Percentiles rank a stretch among this genome's conserved stretches.
These are phyloP conservation scores for Alternaria novae-zelandiae DNA, from an alignment of 2,329 filamentous ascomycete species.

Conservation along the genomic window DNA sequence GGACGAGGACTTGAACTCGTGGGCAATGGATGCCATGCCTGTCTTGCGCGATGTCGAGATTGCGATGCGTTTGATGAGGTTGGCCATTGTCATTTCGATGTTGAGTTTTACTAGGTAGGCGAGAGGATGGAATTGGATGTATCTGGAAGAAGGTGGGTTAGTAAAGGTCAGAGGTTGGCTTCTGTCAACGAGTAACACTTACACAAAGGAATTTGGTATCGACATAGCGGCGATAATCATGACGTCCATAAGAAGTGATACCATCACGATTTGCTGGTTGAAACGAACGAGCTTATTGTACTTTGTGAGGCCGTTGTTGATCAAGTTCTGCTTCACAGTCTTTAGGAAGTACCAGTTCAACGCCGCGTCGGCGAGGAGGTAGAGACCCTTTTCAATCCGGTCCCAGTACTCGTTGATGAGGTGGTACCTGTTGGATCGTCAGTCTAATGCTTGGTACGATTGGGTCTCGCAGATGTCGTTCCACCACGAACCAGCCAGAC, in stretches of 20 bases:
- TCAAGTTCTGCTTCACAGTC: conserved; percentile 55
- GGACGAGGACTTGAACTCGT: conserved; percentile 41
- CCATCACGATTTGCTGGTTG: conserved; percentile 57
- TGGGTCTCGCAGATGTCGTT: background rate
- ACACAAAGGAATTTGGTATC: conserved; percentile 55
- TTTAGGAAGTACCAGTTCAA: conserved; percentile 52
- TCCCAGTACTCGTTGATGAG: conserved; percentile 50
- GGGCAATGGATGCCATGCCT: conserved; percentile 33
- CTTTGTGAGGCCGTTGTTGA: conserved; percentile 58
- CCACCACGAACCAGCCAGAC: background rate
- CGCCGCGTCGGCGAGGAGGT: conserved; percentile 44
- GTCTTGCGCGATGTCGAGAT: conserved; percentile 38
- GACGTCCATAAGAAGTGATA: conserved; percentile 60
- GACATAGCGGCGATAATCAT: conserved; percentile 58
- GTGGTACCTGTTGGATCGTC: conserved; percentile 26
- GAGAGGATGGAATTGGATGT: conserved; percentile 59
- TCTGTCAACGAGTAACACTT: background rate
- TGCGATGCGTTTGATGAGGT: conserved; percentile 54
- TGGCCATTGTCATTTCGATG: conserved; percentile 61
- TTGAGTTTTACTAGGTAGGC: conserved; percentile 59
- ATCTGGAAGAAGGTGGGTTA: conserved; percentile 33
- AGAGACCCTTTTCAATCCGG: conserved; percentile 47
- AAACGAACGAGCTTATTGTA: conserved; percentile 59
- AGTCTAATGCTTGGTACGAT: background rate
- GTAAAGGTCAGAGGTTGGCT: background rate